Evolutionary conservation across 495 filamentous ascomycete species (phyloP).

Genomic region (Pseudevernia furfuracea): DNA sequence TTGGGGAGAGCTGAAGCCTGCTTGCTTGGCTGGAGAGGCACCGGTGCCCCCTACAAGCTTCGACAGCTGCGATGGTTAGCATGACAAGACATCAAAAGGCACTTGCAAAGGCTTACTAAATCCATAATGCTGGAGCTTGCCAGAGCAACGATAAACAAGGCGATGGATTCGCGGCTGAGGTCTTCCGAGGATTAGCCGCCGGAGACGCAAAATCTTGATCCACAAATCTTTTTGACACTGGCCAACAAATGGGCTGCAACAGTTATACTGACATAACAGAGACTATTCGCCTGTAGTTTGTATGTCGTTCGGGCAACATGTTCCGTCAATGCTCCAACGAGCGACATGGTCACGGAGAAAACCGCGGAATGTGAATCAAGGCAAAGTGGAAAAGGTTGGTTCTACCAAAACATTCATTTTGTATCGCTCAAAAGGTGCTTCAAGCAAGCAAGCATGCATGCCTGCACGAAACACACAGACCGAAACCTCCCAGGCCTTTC

Average conservation of each 20-base stretch:
- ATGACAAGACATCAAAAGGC: background rate
- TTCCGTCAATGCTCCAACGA: background rate
- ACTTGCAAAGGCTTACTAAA: constrained; percentile 30
- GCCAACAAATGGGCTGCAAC: background rate
- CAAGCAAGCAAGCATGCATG: background rate
- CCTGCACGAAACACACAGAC: background rate
- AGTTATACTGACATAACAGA: background rate
- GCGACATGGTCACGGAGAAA: background rate
- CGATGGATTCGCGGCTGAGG: background rate
- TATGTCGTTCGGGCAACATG: background rate
- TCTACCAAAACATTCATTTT: background rate
- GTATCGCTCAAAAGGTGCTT: constrained; percentile 4
- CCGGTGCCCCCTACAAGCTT: constrained; percentile 79
- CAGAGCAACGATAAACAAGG: background rate
- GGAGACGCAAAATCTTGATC: too few species aligned
- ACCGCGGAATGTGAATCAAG: background rate
- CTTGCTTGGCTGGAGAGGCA: constrained; percentile 51
- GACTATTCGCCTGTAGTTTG: background rate
- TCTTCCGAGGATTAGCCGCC: constrained; percentile 11
- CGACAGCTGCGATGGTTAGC: constrained; percentile 57
- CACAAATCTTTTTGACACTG: too few species aligned
- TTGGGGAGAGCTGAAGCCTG: constrained; percentile 65
- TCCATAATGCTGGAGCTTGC: constrained; percentile 27
- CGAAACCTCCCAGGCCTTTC: background rate
- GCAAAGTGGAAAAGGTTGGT: background rate